phyloP scores from a whole-genome alignment of 441 rosid genomes.

The Eutrema salsugineum region DNA sequence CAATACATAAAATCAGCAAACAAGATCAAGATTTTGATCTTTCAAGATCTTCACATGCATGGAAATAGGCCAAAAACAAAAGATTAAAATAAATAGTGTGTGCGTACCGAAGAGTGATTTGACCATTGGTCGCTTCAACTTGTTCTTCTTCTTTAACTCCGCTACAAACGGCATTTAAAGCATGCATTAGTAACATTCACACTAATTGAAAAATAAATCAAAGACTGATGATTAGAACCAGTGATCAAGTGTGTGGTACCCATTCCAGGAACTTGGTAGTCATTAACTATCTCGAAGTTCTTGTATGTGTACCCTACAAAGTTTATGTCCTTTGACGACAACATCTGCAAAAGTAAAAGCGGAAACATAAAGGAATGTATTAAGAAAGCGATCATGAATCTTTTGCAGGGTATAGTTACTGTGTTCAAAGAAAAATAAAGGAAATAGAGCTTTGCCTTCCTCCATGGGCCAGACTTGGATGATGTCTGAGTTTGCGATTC shows the following conservation, averaged over 20 bases:
- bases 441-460: conserved; percentile 46
- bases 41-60: neutral
- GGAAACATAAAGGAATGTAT: neutral
- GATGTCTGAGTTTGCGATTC: conserved; percentile 39
- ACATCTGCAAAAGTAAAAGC: conserved; percentile 45
- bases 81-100: too few species aligned
- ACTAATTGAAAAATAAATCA: neutral
- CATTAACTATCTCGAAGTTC: conserved; percentile 72
- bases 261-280: conserved; percentile 73
- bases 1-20: neutral
- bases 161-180: conserved; percentile 31
- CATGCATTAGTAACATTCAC: neutral
- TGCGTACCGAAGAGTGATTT: conserved; percentile 65
- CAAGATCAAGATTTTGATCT: neutral
- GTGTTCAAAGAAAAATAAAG: too few species aligned
- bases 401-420: neutral
- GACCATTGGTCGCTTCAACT: conserved; percentile 49
- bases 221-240: neutral
- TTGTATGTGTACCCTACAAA: conserved; percentile 70
- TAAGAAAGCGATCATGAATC: neutral
- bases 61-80: neutral
- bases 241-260: conserved; percentile 33
- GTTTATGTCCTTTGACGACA: conserved; percentile 66
- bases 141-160: conserved; percentile 63
- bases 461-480: conserved; percentile 59